Conservation (phyloP, 257 asterid species). For the Solanum okadae region DNA sequence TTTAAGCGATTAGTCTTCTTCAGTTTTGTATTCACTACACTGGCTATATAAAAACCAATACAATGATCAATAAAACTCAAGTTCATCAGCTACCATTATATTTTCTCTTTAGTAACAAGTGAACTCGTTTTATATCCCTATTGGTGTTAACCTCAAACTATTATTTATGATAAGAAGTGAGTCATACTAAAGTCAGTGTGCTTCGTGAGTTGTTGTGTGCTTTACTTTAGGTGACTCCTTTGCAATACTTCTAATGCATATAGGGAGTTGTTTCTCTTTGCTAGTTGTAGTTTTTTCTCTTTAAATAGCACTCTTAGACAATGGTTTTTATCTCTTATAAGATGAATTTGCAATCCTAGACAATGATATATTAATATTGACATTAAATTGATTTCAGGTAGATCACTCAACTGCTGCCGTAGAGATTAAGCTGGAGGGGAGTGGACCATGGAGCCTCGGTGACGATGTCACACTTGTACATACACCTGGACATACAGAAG, state of each 20-base stretch:
- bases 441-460: constrained; percentile 57
- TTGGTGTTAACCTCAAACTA: background rate
- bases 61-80: background rate
- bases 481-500: constrained; percentile 65
- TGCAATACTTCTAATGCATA: background rate
- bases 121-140: background rate
- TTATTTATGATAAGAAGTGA: background rate
- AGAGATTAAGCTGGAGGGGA: constrained; percentile 56
- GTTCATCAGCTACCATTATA: background rate
- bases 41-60: background rate
- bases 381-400: constrained; percentile 26
- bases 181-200: background rate
- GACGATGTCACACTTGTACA: constrained; percentile 45
- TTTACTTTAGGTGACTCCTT: background rate
- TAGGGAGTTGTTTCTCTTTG: background rate
- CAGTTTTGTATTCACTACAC: background rate
- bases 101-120: background rate
- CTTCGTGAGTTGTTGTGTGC: background rate
- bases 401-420: constrained; percentile 39
- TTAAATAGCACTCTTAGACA: background rate
- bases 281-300: background rate
- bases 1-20: background rate
- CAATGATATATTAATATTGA: background rate
- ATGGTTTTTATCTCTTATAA: background rate
- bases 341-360: background rate